Percentiles rank a stretch among this genome's conserved stretches.
These are phyloP conservation scores for Chlamydomonas sp. DNA, from an alignment of 139 green algal species.

Conservation along the genomic window DNA sequence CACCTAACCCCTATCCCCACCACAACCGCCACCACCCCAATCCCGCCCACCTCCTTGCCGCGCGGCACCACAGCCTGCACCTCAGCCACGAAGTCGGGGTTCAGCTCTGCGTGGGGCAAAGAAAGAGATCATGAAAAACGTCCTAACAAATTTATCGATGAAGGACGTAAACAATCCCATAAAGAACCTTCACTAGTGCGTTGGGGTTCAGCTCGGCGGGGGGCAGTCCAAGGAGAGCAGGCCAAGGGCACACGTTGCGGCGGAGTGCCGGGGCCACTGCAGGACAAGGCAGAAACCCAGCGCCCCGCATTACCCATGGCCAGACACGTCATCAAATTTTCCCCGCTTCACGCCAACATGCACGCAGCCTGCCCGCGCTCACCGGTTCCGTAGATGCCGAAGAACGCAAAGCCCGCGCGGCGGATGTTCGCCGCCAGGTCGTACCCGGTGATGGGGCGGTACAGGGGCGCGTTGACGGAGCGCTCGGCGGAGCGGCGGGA, in stretches of 20 bases:
- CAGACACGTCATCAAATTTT: no score
- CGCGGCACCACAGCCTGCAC: slow-evolving; percentile 10
- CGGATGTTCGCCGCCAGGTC: slow-evolving; percentile 42
- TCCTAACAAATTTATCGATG: no score
- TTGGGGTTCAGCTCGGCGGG: no score
- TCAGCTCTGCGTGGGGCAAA: slow-evolving; percentile 28
- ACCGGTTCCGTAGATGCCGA: slow-evolving; percentile 50
- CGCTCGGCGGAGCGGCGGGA: not conserved
- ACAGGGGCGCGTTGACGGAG: slow-evolving; percentile 36
- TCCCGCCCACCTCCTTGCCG: slow-evolving; percentile 21
- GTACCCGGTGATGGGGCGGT: slow-evolving; percentile 41
- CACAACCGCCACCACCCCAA: no score
- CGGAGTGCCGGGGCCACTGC: no score
- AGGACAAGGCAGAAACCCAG: no score
- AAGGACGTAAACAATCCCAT: no score
- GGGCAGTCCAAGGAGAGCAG: no score
- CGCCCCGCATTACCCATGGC: no score
- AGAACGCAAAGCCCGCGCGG: slow-evolving; percentile 45
- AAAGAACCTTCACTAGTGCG: no score
- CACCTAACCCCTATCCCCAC: not conserved
- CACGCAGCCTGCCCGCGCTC: not conserved
- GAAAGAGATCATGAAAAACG: not conserved
- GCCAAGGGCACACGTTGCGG: no score
- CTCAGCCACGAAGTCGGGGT: slow-evolving; percentile 32
- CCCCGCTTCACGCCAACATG: not conserved